Evolutionary conservation across 2,329 filamentous ascomycete genomes (phyloP), one percentile per base, ranked within the genome.

Genomic region (Blastomyces parvus): DNA sequence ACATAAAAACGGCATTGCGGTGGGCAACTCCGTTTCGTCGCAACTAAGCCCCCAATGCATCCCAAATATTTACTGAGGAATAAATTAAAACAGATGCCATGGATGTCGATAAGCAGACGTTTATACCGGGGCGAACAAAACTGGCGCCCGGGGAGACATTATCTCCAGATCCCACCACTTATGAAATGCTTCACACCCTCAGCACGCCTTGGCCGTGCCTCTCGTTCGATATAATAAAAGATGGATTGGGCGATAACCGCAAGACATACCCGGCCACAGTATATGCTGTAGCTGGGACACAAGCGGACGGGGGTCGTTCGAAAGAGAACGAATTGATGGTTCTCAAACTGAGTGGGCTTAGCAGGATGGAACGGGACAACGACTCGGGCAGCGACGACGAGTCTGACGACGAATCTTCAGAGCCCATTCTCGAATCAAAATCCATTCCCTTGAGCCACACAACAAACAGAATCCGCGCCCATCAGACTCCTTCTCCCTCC

Each of bases 141-240:
- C 84, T 97, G 67, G 90, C 91, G 67, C 87, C 91, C 14, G 93
- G 91, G 70, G 91, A 97, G 81, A 92, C 91, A 5, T 84, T 99
- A 63, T 86, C 91, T 3, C 93, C 94, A 17, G 94, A 99, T 77
- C 83, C 90, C 64, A 90, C 89, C n/a, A 93, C 93, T 6, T 99
- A 99, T 80, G 89, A 97, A 75, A 95, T 99, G 91, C 86, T 99
- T 64, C 94, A 99, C 81, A 91, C 86, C 66, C 84, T 99, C 67
- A 94, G 89, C 76, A 92, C 92, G 8, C 91, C 91, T 0, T 99
- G 94, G 94, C 94, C 94, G 2, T 99, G 94, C 74, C 84, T 99
- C 19, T 97, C 93, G 1, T 96, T 97, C 77, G 94, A 97, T 74
- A 88, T 99, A 65, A 78, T 99, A 66, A 87, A 84, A 70, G 94